A percentile compares a stretch with the other conserved stretches of the same genome.
Evolutionary conservation across 768 basidiomycete genomes (phyloP).

Genomic region (Tulasnella sp.): DNA sequence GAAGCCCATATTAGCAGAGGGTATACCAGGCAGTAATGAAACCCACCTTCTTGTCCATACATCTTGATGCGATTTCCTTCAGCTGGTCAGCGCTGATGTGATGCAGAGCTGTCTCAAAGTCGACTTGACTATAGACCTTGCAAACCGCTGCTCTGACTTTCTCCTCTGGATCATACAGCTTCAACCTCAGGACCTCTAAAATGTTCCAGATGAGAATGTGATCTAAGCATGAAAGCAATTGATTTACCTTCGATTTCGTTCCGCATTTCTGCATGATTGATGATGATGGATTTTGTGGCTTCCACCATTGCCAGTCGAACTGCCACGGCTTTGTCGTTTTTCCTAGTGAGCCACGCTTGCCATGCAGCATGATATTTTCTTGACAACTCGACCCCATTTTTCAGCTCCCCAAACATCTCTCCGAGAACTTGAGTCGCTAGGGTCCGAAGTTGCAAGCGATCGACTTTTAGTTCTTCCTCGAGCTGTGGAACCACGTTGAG

Average conservation of each 20-base stretch:
- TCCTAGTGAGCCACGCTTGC: slow-evolving; percentile 68
- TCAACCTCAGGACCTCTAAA: slow-evolving; percentile 44
- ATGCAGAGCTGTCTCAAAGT: slow-evolving; percentile 83
- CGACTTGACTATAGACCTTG: slow-evolving; percentile 64
- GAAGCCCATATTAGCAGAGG: background rate
- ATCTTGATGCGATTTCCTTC: slow-evolving; percentile 51
- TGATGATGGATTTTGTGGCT: slow-evolving; percentile 44
- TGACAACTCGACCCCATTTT: slow-evolving; percentile 56
- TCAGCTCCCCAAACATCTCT: slow-evolving; percentile 70
- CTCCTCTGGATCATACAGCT: slow-evolving; percentile 81
- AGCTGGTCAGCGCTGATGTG: slow-evolving; percentile 56
- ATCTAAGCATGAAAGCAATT: background rate
- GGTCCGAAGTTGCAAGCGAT: slow-evolving; percentile 52
- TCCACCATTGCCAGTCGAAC: slow-evolving; percentile 77
- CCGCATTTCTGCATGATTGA: slow-evolving; percentile 51
- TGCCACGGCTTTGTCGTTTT: slow-evolving; percentile 54
- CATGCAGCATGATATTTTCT: slow-evolving; percentile 74
- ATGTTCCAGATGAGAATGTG: background rate
- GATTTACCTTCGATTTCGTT: slow-evolving; percentile 58
- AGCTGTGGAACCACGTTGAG: slow-evolving; percentile 87
- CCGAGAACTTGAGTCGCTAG: slow-evolving; percentile 82
- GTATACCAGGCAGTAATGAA: too few relatives aligned
- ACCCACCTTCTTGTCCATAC: slow-evolving; percentile 73
- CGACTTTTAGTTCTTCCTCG: slow-evolving; percentile 76
- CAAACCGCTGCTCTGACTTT: slow-evolving; percentile 78